Base-by-base conservation (phyloP, 192 early-diverging fungal genomes). In the Linderina pennispora region DNA sequence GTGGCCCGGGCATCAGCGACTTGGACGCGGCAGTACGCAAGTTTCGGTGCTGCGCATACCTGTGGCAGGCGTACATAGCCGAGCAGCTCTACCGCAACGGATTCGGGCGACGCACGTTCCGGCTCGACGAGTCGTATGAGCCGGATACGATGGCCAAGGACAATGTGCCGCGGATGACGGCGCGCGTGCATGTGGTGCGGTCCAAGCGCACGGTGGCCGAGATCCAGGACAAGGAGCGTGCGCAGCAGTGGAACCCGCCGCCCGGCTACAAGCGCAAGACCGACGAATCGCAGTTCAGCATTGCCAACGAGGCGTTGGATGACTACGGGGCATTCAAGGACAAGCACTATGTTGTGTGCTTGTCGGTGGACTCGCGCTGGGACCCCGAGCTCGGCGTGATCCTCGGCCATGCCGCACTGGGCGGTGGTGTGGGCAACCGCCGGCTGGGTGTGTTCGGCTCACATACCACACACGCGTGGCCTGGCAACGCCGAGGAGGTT, bases 41-140 rank as follows among this genome's bases (percentile, higher is more conserved):
- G 45, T 53, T 83, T 23, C 53, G 84, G 5, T 82, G 75, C 54
- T 68, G 71, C 10, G 81, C 69, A 4, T 85, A 86, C 48, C 54
- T 86, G 38, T 86, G 84, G 84, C 83, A 85, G 53, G 84, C 84
- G 9, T 85, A 80, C 49, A 76, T 74, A 20, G 64, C 83, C 8
- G 84, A 86, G 51, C 81, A 85, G 55, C 66, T 86, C 63, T 60
- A 81, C 47, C 76, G 84, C 14, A 62, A 77, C 24, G 83, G 81
- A 15, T 81, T 85, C 65, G 84, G 80, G 1, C 76, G 80, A 24
- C 73, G 84, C n/a, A 75, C 82, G 16, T 82, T 86, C 48, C 64
- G 81, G 19, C 53, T 86, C 2, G 78, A 83, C 10, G 84, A 85
- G 43, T 40, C 43, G 15, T 77, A 62, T 38, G 41, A 60, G 24